Evolutionary conservation across 805 yeast genomes (phyloP), one percentile per base, ranked within the genome.

Genomic region (Ogataea wickerhamii): DNA sequence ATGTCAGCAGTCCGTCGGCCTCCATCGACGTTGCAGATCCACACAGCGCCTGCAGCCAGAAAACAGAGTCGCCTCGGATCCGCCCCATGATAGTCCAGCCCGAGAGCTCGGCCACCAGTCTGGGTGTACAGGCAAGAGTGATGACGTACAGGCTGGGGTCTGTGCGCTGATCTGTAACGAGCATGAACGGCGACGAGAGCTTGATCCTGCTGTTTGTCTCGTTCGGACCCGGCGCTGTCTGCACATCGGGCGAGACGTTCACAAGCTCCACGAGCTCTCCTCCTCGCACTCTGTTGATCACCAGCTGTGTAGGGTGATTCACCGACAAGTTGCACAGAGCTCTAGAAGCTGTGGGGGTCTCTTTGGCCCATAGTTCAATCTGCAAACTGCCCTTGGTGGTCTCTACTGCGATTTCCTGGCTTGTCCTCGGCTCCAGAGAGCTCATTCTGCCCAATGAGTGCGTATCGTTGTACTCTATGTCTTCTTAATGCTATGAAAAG

Each of bases 51-150:
- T 35, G 44, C 16, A 45, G 32, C 45, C 45, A 45, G 23, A 32
- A 41, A 22, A 45, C 42, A 8, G 37, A 32, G 21, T 45, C 46
- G n/a, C 49, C 49, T 10, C 26, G 31, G 23, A 45, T 37, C 32
- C 37, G 37, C 8, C 46, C 49, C 29, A 45, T 13, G 16, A 45
- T 32, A 6, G 46, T 45, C 49, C 49, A 45, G 22, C 45, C 46
- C n/a, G 37, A 25, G 13, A 45, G 23, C 30, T 41, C 43, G 18
- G 28, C 10, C 7, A 32, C 41, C 18, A 42, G 27, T 23, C 32
- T 38, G 2, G 38, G 20, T 4, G 36, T 24, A 3, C 33, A 31
- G 22, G 34, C 32, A 21, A 45, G 35, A 4, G 46, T 45, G 18
- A 45, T 37, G 32, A 37, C 40, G 31, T 34, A 40, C 21, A 28